These are phyloP conservation scores for Apiospora sp. DNA, from an alignment of 2,329 filamentous ascomycete genomes.

Conservation along the genomic window DNA sequence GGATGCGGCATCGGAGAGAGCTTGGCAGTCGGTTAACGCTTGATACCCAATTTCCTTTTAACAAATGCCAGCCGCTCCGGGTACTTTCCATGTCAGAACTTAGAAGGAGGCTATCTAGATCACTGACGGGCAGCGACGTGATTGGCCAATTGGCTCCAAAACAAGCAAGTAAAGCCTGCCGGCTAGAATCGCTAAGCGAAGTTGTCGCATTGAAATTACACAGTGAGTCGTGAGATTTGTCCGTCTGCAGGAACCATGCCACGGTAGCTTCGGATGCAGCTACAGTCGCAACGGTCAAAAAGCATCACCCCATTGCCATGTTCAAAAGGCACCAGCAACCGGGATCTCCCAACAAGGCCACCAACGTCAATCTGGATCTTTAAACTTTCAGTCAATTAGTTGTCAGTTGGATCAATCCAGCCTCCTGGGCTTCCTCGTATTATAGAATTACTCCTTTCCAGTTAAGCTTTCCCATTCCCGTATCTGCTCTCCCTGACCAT, in stretches of 20 bases:
- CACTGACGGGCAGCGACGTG: background rate
- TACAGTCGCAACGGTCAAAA: background rate
- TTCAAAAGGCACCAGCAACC: background rate
- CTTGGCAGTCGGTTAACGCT: background rate
- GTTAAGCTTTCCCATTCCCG: background rate
- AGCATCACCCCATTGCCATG: background rate
- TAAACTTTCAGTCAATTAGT: background rate
- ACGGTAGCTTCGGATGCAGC: background rate
- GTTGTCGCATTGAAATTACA: background rate
- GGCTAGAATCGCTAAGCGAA: background rate
- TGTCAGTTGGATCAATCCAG: background rate
- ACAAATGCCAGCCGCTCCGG: background rate
- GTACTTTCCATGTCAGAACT: background rate
- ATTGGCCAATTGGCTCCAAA: constrained; percentile 3
- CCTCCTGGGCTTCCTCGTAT: background rate
- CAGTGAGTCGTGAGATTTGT: background rate
- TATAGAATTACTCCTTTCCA: background rate
- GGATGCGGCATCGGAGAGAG: background rate
- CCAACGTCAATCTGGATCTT: background rate
- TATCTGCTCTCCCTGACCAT: background rate
- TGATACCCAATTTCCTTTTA: background rate
- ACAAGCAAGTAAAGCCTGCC: background rate
- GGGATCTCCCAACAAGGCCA: background rate
- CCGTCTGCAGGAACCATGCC: constrained; percentile 4
- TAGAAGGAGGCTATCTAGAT: background rate